A percentile compares a stretch with the other conserved stretches of the same genome.
These are phyloP conservation scores for Asterophora parasitica DNA, from an alignment of 768 basidiomycete genomes.

Conservation along the genomic window DNA sequence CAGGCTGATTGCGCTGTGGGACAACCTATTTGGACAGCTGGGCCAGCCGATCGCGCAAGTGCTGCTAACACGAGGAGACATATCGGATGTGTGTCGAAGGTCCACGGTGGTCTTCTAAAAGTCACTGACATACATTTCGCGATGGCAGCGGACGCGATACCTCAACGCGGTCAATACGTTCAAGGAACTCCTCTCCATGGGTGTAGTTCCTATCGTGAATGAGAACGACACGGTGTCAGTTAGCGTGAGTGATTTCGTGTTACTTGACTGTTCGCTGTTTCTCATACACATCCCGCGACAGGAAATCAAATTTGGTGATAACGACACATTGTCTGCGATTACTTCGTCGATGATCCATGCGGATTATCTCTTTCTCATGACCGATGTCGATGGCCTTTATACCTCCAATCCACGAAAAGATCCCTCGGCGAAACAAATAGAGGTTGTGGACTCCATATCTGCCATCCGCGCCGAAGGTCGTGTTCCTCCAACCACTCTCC, in stretches of 20 bases:
- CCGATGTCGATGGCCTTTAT: conserved; percentile 95
- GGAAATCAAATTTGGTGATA: conserved; percentile 99
- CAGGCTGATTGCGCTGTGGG: conserved; percentile 92
- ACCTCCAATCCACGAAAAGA: conserved; percentile 94
- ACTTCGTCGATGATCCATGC: conserved; percentile 97
- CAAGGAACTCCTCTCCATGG: conserved; percentile 86
- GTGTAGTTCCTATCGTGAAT: conserved; percentile 96
- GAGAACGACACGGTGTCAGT: conserved; percentile 99
- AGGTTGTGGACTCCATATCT: conserved; percentile 78
- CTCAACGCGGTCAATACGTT: conserved; percentile 96
- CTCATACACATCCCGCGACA: conserved; percentile 27
- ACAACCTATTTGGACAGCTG: conserved; percentile 90
- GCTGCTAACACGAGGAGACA: conserved; percentile 90
- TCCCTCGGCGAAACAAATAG: conserved; percentile 72
- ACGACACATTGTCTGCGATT: conserved; percentile 96
- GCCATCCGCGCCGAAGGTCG: conserved; percentile 77
- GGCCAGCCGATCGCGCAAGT: conserved; percentile 96
- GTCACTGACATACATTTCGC: conserved; percentile 21
- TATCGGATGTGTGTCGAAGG: conserved; percentile 74
- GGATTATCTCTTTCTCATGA: conserved; percentile 93
- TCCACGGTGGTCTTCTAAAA: conserved; percentile 8
- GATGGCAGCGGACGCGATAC: conserved; percentile 80
- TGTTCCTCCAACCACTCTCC: not conserved
- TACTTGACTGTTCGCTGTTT: not conserved
- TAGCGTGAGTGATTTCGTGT: conserved; percentile 56